Base-by-base conservation (phyloP, 1,284 basidiomycete genomes). In the Rhodotorula glutinis region DNA sequence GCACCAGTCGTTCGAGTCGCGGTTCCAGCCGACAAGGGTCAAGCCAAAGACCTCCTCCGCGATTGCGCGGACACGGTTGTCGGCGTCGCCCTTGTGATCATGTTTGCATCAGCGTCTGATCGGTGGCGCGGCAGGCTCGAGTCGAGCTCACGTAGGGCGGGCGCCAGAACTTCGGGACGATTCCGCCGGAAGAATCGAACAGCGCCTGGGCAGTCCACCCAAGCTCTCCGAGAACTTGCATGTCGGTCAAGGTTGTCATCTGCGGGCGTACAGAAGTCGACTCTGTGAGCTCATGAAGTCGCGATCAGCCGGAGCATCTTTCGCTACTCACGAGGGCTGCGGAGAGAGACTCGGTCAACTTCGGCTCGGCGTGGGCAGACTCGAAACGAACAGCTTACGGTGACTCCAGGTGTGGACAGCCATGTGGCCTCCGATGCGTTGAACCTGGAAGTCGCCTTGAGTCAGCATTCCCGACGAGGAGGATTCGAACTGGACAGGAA, bases 121-220 rank as follows among this genome's bases (percentile, higher is more conserved):
- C 13, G 25, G 27, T 4, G 27, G 25, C 49, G 17, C 27, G 13
- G 13, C 27, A 91, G 87, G 53, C 44, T 47, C 43, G 19, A 38
- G 19, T 8, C 49, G 13, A n/a, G 38, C 57, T 9, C 25, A 59
- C 57, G 44, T 55, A 66, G 8, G 63, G 65, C n/a, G 64, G 60
- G 3, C 63, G 33, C 65, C 65, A 65, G 52, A 41, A 62, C 2
- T 33, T 30, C 4, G 69, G 62, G 0, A 61, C 57, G 53, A 66
- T 30, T 25, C 62, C 64, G 1, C 49, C 49, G 69, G 69, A 55
- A 55, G 56, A 63, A 76, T 92, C 87, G 75, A 88, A 85, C 71
- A 94, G 89, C 73, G 92, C 81, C 79, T 88, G 83, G 82, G 89
- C 86, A 2, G 89, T 87, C 87, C 87, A 93, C 14, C 88, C 92